A percentile compares a stretch with the other conserved stretches of the same genome.
These are phyloP conservation scores for Hyaloscypha bicolor DNA, from an alignment of 495 filamentous ascomycete genomes.

Conservation along the genomic window DNA sequence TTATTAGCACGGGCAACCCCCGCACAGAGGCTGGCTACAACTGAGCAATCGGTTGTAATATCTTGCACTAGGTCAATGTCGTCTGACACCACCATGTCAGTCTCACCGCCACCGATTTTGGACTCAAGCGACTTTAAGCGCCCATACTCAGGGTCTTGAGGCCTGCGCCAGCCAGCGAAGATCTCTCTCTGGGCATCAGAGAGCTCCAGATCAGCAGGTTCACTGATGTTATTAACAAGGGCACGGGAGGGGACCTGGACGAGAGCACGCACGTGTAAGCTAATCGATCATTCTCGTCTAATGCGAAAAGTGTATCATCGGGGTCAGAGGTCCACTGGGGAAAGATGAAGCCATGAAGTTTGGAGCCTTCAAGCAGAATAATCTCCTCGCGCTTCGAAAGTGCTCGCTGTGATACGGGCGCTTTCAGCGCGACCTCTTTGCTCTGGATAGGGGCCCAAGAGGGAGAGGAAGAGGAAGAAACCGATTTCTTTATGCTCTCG, in stretches of 20 bases:
- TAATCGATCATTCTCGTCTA: constrained; percentile 25
- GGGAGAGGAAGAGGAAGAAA: constrained; percentile 11
- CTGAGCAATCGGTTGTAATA: constrained; percentile 91
- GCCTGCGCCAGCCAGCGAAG: constrained; percentile 82
- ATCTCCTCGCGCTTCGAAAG: constrained; percentile 75
- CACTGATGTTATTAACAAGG: constrained; percentile 49
- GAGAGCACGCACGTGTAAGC: constrained; percentile 32
- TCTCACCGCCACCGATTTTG: constrained; percentile 1
- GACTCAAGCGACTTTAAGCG: not conserved
- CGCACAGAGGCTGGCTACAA: constrained; percentile 93
- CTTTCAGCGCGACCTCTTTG: constrained; percentile 34
- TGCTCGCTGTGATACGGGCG: constrained; percentile 61
- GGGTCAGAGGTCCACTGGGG: constrained; percentile 77
- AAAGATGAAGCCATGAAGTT: constrained; percentile 77
- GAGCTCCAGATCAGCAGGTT: constrained; percentile 64
- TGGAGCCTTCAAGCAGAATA: constrained; percentile 74
- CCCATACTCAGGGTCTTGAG: constrained; percentile 51
- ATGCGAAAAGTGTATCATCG: constrained; percentile 31
- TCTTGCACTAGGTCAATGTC: constrained; percentile 88
- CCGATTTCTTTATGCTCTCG: constrained; percentile 67
- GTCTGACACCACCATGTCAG: constrained; percentile 53
- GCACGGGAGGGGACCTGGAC: constrained; percentile 6
- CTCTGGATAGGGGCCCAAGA: constrained; percentile 29
- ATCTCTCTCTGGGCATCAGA: constrained; percentile 70
- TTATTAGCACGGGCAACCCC: constrained; percentile 65